phyloP scores from a whole-genome alignment of 2,329 filamentous ascomycete species.

The Harringtonia aguacate region DNA sequence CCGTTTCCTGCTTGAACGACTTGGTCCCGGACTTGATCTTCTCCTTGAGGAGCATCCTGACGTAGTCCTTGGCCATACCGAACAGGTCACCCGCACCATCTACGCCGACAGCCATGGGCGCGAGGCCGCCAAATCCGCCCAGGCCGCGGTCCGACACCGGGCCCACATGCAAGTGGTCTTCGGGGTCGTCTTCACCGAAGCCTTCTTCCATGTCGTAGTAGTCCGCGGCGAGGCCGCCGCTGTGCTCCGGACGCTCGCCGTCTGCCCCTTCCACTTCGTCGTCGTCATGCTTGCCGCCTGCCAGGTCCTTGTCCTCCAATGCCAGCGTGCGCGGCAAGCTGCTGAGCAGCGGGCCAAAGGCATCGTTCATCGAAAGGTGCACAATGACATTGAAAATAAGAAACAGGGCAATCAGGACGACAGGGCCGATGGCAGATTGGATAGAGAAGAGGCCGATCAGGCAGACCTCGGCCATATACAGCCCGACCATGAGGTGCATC shows the following conservation, averaged over 20 bases:
- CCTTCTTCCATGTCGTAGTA: conserved; percentile 21
- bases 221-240: conserved; percentile 16
- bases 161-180: conserved; percentile 19
- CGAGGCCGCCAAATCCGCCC: conserved; percentile 2
- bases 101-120: conserved; percentile 8
- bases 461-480: conserved; percentile 72
- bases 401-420: conserved; percentile 66
- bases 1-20: conserved; percentile 16
- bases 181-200: conserved; percentile 22
- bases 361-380: conserved; percentile 59
- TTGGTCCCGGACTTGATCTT: conserved; percentile 12
- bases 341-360: conserved; percentile 60
- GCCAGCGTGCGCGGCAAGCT: conserved; percentile 60
- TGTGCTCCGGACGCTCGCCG: neutral
- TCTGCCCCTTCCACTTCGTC: neutral
- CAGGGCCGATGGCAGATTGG: conserved; percentile 53
- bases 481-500: conserved; percentile 72
- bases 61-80: conserved; percentile 14
- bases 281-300: conserved; percentile 7
- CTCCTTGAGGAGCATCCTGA: conserved; percentile 12
- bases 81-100: conserved; percentile 18
- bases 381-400: conserved; percentile 67
- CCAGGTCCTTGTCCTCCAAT: conserved; percentile 17
- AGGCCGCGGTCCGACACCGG: conserved; percentile 3
- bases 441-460: conserved; percentile 74